Evolutionary conservation across 139 green algal genomes (phyloP).

Genomic region (Chlamydomonas sphaeroides): DNA sequence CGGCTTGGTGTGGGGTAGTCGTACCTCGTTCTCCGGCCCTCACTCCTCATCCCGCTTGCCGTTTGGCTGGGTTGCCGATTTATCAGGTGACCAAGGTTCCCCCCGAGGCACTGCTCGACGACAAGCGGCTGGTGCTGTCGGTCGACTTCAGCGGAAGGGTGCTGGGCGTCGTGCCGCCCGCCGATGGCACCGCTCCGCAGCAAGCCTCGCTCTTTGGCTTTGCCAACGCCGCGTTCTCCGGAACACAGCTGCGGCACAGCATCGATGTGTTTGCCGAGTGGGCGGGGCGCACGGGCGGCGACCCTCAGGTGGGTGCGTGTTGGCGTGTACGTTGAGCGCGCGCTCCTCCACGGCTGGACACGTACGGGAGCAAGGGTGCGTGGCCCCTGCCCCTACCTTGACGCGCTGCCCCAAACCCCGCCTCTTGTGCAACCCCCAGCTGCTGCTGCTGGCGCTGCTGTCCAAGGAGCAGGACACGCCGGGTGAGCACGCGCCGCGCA

Average conservation of each 20-base stretch:
- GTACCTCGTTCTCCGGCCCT: too few species aligned
- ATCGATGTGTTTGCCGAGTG: conserved; percentile 33
- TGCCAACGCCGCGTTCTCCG: neutral
- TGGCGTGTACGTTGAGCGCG: too few species aligned
- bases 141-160: neutral
- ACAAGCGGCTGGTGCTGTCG: neutral
- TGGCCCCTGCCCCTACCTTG: too few species aligned
- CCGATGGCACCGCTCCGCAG: too few species aligned
- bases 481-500: neutral
- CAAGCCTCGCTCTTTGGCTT: too few species aligned
- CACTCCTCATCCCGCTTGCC: neutral
- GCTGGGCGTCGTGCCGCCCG: neutral
- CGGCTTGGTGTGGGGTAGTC: too few species aligned
- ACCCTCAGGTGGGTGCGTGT: too few species aligned
- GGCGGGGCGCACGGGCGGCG: neutral
- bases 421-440: too few species aligned
- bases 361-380: too few species aligned
- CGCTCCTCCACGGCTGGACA: too few species aligned
- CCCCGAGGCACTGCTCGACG: neutral
- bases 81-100: neutral
- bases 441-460: conserved; percentile 27
- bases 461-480: conserved; percentile 32
- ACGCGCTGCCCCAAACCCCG: too few species aligned
- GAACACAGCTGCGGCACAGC: neutral
- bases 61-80: neutral